Base-by-base conservation (phyloP, 352 stramenopile genomes). In the Phytophthora hybrid region DNA sequence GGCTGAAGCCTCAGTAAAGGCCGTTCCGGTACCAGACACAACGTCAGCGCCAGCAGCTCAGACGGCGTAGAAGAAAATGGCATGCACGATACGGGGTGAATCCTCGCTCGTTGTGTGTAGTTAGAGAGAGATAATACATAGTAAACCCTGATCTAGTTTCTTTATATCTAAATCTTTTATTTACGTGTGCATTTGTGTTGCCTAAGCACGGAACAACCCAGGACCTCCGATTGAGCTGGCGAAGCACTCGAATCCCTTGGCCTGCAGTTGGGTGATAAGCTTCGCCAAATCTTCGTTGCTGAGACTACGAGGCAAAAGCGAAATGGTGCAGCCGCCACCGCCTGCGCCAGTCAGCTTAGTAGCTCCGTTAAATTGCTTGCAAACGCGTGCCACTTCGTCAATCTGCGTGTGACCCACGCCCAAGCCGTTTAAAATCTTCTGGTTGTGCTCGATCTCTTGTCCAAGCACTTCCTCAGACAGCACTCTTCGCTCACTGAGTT, bases 281-380 rank as follows among this genome's bases (percentile, higher is more conserved):
- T 79, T 76, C 0, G 62, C 34, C 34, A 94, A 59, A n/a, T 79
- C 70, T 32, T 57, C 56, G 5, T 89, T 74, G 18, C 66, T 75
- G 1, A 95, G 46, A 23, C 67, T 77, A 8, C 69, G 64, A 13
- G 84, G 85, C 7, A 98, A 70, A 5, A 98, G 73, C 32, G 91
- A 92, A 29, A 98, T 83, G 11, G 92, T 94, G 71, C 94, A 98
- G 1, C 93, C 94, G 5, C 94, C 94, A 21, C 85, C 86, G 41
- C 90, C 90, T 8, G 94, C 95, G 8, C 95, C 95, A 18, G 95
- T 98, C 37, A 98, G 79, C 65, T 98, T 98, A n/a, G 88, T 95
- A 62, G 76, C 75, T 16, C 90, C 83, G 19, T 84, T 85, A 60
- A 83, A 79, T 19, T 70, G 56, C 18, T 71, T 73, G 51, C 90